Conservation (phyloP, 768 basidiomycete species). For the Pleurotus ostreatus region DNA sequence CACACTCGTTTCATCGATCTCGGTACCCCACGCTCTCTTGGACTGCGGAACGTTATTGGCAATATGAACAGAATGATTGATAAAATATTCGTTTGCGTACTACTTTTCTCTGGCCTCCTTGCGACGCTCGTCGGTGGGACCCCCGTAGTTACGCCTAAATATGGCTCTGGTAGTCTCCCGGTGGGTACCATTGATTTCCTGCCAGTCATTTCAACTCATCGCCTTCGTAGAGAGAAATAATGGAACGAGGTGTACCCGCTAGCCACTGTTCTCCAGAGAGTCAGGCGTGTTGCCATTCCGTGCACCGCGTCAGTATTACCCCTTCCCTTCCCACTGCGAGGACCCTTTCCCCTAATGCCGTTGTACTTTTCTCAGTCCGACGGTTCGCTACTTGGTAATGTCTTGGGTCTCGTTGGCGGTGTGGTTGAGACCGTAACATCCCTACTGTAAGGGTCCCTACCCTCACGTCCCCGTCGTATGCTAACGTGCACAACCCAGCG, state of each 20-base stretch:
- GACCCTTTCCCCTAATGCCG: background rate
- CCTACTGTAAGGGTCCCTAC: background rate
- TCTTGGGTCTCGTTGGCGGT: background rate
- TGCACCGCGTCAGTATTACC: background rate
- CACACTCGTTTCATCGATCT: background rate
- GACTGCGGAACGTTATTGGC: background rate
- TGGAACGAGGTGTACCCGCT: background rate
- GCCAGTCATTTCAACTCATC: background rate
- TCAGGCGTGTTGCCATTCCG: background rate
- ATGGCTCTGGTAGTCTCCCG: background rate
- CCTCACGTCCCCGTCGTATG: background rate
- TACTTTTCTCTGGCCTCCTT: background rate
- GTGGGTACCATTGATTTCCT: background rate
- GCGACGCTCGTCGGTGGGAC: constrained; percentile 1
- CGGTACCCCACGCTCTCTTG: background rate
- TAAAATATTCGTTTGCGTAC: background rate
- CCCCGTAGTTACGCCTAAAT: background rate
- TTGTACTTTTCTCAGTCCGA: background rate
- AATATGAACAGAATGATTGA: background rate
- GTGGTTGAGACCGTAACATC: background rate
- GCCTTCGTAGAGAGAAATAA: background rate
- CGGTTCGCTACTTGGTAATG: background rate
- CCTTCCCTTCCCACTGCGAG: background rate
- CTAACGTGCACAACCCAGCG: background rate
- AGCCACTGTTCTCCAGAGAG: background rate